phyloP scores from a whole-genome alignment of 2,329 filamentous ascomycete species.

The Colletotrichum plurivorum region DNA sequence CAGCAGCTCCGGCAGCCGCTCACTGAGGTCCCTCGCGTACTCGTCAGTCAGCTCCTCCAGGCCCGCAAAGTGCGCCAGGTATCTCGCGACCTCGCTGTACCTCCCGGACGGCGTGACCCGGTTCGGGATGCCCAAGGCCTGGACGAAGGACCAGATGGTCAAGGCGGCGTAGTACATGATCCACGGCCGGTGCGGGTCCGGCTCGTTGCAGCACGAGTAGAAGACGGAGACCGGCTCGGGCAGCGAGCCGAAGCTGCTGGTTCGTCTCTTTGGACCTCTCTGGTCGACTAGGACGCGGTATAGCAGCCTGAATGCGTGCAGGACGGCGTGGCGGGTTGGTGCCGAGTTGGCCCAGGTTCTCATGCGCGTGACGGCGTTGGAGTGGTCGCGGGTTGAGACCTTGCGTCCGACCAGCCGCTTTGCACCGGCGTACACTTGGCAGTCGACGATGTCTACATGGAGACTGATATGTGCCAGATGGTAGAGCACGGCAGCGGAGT shows the following conservation, averaged over 20 bases:
- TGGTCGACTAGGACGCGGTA: constrained; percentile 78
- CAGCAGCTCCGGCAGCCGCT: constrained; percentile 61
- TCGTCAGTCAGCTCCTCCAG: constrained; percentile 79
- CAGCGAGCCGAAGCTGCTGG: constrained; percentile 36
- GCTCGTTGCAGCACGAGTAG: constrained; percentile 84
- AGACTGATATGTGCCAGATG: constrained; percentile 91
- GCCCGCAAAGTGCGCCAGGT: constrained; percentile 75
- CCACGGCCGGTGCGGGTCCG: constrained; percentile 89
- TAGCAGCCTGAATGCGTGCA: constrained; percentile 87
- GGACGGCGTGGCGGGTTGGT: constrained; percentile 84
- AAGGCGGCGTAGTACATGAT: constrained; percentile 90
- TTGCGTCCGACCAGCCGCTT: constrained; percentile 82
- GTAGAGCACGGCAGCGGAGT: constrained; percentile 85
- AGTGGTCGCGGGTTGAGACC: constrained; percentile 82
- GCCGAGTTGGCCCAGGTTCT: constrained; percentile 82
- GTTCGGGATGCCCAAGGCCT: constrained; percentile 71
- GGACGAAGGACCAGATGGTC: constrained; percentile 90
- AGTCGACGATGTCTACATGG: constrained; percentile 90
- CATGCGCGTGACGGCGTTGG: constrained; percentile 81
- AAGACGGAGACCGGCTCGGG: constrained; percentile 55
- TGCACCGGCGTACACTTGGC: constrained; percentile 88
- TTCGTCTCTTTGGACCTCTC: constrained; percentile 51
- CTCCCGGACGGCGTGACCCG: constrained; percentile 33
- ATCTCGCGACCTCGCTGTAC: constrained; percentile 55
- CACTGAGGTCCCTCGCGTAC: constrained; percentile 76